Conservation (phyloP, 352 stramenopile genomes). For the Aphanomyces cochlioides region DNA sequence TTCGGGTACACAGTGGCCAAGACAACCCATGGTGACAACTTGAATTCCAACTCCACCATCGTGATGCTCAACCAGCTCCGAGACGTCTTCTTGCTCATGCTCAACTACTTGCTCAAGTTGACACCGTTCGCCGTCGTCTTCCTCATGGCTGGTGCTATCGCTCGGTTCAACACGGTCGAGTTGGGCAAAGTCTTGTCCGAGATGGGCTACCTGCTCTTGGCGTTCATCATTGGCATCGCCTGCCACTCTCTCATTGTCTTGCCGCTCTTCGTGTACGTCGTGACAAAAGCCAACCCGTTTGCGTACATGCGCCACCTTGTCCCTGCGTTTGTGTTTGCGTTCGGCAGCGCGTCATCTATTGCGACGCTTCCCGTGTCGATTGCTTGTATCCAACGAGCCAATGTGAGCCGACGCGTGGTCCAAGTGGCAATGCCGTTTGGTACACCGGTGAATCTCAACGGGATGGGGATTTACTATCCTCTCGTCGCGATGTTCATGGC, state of each 20-base stretch:
- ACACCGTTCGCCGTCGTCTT: slow-evolving; percentile 73
- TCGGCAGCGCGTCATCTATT: slow-evolving; percentile 60
- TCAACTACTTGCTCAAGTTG: slow-evolving; percentile 62
- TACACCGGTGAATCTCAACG: slow-evolving; percentile 57
- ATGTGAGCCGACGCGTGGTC: slow-evolving; percentile 4
- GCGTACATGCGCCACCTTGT: slow-evolving; percentile 60
- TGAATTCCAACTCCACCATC: slow-evolving; percentile 63
- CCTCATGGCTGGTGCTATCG: slow-evolving; percentile 64
- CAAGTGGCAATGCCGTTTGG: slow-evolving; percentile 41
- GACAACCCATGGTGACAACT: slow-evolving; percentile 36
- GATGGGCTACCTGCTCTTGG: slow-evolving; percentile 50
- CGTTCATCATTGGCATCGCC: slow-evolving; percentile 36
- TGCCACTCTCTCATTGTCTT: slow-evolving; percentile 56
- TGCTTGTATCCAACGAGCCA: slow-evolving; percentile 53
- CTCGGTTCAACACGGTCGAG: slow-evolving; percentile 22
- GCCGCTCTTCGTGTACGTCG: slow-evolving; percentile 59
- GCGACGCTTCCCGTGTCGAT: slow-evolving; percentile 64
- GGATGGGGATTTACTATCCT: slow-evolving; percentile 55
- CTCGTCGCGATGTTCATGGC: slow-evolving; percentile 61
- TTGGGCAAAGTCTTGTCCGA: slow-evolving; percentile 39
- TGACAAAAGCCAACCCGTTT: slow-evolving; percentile 67
- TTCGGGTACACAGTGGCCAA: slow-evolving; percentile 62
- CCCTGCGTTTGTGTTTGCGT: slow-evolving; percentile 63
- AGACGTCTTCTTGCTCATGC: slow-evolving; percentile 62
- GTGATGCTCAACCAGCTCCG: slow-evolving; percentile 58